Evolutionary conservation across 169 alveolate genomes (phyloP), one percentile per base, ranked within the genome.

Genomic region (Plasmodium chabaudi): DNA sequence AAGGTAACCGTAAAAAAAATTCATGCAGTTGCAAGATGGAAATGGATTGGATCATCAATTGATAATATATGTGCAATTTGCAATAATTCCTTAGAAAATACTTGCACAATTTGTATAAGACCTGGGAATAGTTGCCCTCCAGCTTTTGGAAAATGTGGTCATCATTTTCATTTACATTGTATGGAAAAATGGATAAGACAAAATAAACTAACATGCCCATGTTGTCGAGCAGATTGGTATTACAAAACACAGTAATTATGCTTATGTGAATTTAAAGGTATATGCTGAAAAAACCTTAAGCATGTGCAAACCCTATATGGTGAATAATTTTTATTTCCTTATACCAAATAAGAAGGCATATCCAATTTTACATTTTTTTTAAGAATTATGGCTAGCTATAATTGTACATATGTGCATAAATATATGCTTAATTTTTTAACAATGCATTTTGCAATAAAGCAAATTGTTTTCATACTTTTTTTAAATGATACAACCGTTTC

Each of bases 111-210:
- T 70, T 94, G 96, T 63, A 88, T 75, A 17, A 87, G 89, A 49
- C 96, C 96, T 10, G 96, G 96, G 1, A 93, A 92, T 82, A 84
- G 93, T 46, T 94, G 96, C 57, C 96, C 96, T 47, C 96, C 96
- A 3, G 94, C 94, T 34, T 93, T 92, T 69, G 96, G 96, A 47
- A 93, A 89, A 55, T 94, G 96, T 79, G 96, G 96, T 7, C 96
- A 94, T 87, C 89, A 93, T 73, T 94, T 94, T 67, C 96, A 94
- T 87, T 92, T 94, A 44, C 96, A 94, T 72, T 94, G 96, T 87
- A 94, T 94, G 87, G 94, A 94, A 69, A 93, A 94, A 87, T 94
- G 96, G 96, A 75, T 75, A n/a, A 34, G 51, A 23, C 72, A 75
- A 47, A 75, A 75, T 17, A 75, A 75, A 49, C 49, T 75, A 47